Evolutionary conservation across 2,329 filamentous ascomycete species (phyloP), one percentile per base, ranked within the genome.

Genomic region (Remersonia thermophila): DNA sequence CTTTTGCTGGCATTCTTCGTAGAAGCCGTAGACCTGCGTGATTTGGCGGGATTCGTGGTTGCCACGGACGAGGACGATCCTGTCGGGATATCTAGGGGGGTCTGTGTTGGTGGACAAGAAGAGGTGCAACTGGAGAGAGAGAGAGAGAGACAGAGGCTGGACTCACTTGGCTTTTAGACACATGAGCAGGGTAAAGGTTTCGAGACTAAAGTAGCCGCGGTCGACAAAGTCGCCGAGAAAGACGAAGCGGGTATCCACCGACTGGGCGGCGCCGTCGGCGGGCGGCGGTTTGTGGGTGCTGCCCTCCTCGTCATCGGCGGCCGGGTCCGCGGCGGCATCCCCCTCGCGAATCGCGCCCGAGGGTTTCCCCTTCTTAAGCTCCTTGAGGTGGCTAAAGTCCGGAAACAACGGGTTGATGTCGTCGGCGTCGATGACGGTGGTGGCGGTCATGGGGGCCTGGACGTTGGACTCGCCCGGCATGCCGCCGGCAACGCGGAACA

Each of bases 41-140:
- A 98, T 93, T 52, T 93, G 91, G 45, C 91, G 80, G 17, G 86
- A 95, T 61, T 98, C 91, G 64, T 98, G 91, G 60, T 98, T 98
- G 44, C 91, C 91, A 47, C 91, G 83, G 48, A 98, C 94, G 8
- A 98, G 77, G 52, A 96, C 86, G 37, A 98, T 93, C 49, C 87
- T 80, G 48, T 93, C 79, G 5, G 91, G 91, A 61, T 96, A 98
- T 65, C 91, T 87, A 45, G 79, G 63, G 51, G 14, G n/a, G n/a
- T n/a, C n/a, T n/a, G n/a, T n/a, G n/a, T n/a, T n/a, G n/a, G n/a
- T n/a, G n/a, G n/a, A n/a, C n/a, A n/a, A 14, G 4, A 23, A 27
- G 38, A 52, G 20, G 20, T 23, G 20, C 20, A 23, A 9, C 20
- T 6, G 20, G 5, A 23, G 5, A 23, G 20, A 9, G 20, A 23